Evolutionary conservation across 139 green algal species (phyloP).

Genomic region (Zygnema circumcarinatum): DNA sequence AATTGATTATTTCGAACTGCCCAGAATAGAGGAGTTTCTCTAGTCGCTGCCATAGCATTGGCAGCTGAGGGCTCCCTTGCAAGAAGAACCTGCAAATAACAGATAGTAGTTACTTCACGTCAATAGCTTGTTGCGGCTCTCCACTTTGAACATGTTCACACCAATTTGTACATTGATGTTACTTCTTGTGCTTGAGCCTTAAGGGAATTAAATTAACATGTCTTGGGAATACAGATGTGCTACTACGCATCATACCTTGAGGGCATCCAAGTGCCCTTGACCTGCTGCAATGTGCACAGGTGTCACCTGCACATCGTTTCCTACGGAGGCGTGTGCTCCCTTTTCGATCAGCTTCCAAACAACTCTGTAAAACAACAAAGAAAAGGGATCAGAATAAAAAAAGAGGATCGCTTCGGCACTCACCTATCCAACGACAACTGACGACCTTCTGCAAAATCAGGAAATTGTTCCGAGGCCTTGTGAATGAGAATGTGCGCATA

Average conservation of each 20-base stretch:
- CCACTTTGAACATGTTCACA: no score
- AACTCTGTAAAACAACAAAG: constrained; percentile 15
- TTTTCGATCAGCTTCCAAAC: constrained; percentile 32
- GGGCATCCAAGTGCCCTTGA: constrained; percentile 19
- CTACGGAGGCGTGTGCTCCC: constrained; percentile 9
- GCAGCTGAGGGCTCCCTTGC: constrained; percentile 13
- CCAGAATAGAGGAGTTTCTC: constrained; percentile 29
- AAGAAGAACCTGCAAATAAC: constrained; percentile 28
- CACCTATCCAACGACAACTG: not conserved
- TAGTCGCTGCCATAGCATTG: not conserved
- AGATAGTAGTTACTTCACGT: not conserved
- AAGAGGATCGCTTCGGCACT: no score
- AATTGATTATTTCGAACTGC: constrained; percentile 21
- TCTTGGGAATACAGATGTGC: not conserved
- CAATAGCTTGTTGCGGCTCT: no score
- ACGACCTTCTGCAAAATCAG: no score
- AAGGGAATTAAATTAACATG: constrained; percentile 5
- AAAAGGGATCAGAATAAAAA: constrained; percentile 20
- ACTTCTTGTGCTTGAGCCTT: not conserved
- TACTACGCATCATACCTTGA: constrained; percentile 21
- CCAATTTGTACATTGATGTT: not conserved
- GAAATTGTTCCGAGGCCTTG: not conserved
- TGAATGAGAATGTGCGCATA: constrained; percentile 1
- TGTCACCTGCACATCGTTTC: constrained; percentile 21
- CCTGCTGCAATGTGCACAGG: constrained; percentile 38